Base-by-base conservation (phyloP, 2,329 filamentous ascomycete species). In the Pseudocercospora ulei region DNA sequence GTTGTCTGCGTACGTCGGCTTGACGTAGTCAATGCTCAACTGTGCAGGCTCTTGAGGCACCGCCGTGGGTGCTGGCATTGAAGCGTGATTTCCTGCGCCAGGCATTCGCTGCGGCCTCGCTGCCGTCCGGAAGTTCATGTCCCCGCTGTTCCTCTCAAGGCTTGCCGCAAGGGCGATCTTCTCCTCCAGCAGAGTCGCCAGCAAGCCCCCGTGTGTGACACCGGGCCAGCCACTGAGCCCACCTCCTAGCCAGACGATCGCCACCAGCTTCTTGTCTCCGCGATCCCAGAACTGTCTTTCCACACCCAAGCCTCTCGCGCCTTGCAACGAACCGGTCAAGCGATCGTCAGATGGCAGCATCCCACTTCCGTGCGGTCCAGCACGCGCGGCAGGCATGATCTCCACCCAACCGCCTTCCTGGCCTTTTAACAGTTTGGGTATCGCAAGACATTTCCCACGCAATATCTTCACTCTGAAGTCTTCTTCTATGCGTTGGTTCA, bases 161-260 rank as follows among this genome's bases (percentile, higher is more conserved):
- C 49, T 78, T 62, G 52, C 73, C 70, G 74, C 76, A 27, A 78
- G 67, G n/a, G 76, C 75, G 45, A 83, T 66, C 35, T 70, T 72
- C 64, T 86, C 82, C 57, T 82, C 74, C 23, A 86, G 61, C 3
- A 82, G 59, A 0, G 77, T 84, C 5, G 77, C 78, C 33, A 82
- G 67, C 4, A 71, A 67, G 8, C 82, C 82, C 39, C 82, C 82
- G 62, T 88, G 82, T 35, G 76, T 75, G 25, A 82, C 67, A 7
- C 72, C 71, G 1, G 81, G 81, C 78, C 80, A 87, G 3, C 82
- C 81, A 31, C 70, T 66, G 12, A 80, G 56, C 1, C 67, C 72
- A n/a, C 66, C 59, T 4, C 82, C 82, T 38, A 86, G 69, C 65
- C 70, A 81, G 3, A 86, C 65, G n/a, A 86, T 67, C 34, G 69